Conservation (phyloP, 2,329 filamentous ascomycete species). For the Cordyceps pruinosa region DNA sequence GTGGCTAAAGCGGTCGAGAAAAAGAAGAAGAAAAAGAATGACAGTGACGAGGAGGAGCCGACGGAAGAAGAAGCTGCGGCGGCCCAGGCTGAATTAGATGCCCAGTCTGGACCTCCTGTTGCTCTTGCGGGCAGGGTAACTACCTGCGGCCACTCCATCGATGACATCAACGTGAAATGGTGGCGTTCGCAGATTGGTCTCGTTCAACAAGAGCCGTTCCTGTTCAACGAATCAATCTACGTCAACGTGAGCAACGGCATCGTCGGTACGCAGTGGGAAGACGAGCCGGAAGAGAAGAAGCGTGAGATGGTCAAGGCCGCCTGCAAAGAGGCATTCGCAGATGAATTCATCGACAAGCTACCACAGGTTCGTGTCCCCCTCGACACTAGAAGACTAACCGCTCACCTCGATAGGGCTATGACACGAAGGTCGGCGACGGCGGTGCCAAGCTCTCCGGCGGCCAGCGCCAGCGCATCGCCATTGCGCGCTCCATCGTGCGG, state of each 20-base stretch:
- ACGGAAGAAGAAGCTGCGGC: slow-evolving; percentile 24
- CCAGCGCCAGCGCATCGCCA: slow-evolving; percentile 64
- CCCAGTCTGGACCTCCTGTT: slow-evolving; percentile 36
- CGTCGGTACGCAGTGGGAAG: slow-evolving; percentile 44
- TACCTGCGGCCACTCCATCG: slow-evolving; percentile 46
- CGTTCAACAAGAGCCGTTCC: slow-evolving; percentile 61
- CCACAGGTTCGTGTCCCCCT: slow-evolving; percentile 37
- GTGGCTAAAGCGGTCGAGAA: slow-evolving; percentile 34
- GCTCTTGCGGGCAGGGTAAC: slow-evolving; percentile 41
- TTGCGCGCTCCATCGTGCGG: slow-evolving; percentile 61
- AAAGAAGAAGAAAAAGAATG: slow-evolving; percentile 28
- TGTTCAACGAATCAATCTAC: slow-evolving; percentile 60
- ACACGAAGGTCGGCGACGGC: slow-evolving; percentile 67
- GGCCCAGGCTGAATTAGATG: slow-evolving; percentile 19
- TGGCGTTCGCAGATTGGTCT: slow-evolving; percentile 57
- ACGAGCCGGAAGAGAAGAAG: slow-evolving; percentile 49
- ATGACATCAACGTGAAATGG: slow-evolving; percentile 55
- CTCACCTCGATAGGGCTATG: slow-evolving; percentile 47
- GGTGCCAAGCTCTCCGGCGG: slow-evolving; percentile 76
- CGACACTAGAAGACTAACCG: slow-evolving; percentile 10
- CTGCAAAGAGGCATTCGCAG: slow-evolving; percentile 60
- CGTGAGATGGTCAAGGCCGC: slow-evolving; percentile 54
- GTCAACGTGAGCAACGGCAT: slow-evolving; percentile 57
- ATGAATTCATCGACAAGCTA: slow-evolving; percentile 60
- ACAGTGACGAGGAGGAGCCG: slow-evolving; percentile 20